Base-by-base conservation (phyloP, 768 basidiomycete species). In the Boletus subcaerulescens region DNA sequence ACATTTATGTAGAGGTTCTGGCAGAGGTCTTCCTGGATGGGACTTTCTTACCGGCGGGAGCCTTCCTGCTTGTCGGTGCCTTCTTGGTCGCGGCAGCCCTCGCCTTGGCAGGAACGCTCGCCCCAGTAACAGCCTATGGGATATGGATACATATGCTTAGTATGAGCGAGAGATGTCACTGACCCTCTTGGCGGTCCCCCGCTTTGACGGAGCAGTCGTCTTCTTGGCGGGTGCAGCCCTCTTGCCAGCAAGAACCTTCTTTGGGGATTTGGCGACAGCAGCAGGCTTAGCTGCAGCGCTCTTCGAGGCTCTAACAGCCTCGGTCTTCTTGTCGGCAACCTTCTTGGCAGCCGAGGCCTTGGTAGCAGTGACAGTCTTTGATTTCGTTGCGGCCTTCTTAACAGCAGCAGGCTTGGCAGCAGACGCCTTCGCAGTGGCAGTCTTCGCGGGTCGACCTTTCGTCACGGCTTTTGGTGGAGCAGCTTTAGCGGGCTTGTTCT, bases 151-250 rank as follows among this genome's bases (percentile, higher is more conserved):
- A 33, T 31, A 43, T 43, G 17, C 36, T 32, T 49, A 45, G 24
- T 48, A 48, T 10, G n/a, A 15, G 29, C 29, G 29, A 38, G 8
- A 46, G 40, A 48, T 32, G 36, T 17, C 1, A 57, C 60, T 36
- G 42, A 84, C 84, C 82, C 87, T 89, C 78, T 89, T 89, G 10
- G 80, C 82, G 1, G 76, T 44, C 32, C 77, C 82, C 33, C 82
- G 75, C 66, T 79, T 82, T 44, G 79, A 71, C 33, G 76, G 58
- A 5, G 71, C 49, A 6, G 68, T 62, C 0, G 64, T 67, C 69
- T 80, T 80, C 73, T 80, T 81, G 29, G 60, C 46, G 10, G 74
- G 53, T 11, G 67, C 65, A 41, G 45, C 61, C 71, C 56, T 71
- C 63, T 62, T 71, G 35, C 68, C 62, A 11, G 70, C 68, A 22